Evolutionary conservation across 306 rosid genomes (phyloP).

Genomic region (Pachyrhizus erosus): DNA sequence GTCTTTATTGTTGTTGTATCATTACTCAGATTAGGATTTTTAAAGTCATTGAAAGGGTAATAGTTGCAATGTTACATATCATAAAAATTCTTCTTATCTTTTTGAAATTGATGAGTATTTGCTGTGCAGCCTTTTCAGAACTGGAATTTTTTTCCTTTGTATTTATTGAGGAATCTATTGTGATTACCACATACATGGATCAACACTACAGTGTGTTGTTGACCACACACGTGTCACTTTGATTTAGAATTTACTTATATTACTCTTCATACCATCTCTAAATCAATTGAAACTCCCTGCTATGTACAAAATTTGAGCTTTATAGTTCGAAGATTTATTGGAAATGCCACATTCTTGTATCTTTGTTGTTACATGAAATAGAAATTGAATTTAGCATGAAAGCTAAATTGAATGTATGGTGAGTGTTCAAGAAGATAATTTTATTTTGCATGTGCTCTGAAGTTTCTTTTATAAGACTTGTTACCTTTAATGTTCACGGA

Average conservation of each 20-base stretch:
- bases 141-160: not conserved
- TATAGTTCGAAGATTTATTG: not conserved
- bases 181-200: not conserved
- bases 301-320: conserved; percentile 1
- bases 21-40: conserved; percentile 18
- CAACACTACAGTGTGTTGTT: not conserved
- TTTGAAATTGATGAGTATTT: conserved; percentile 14
- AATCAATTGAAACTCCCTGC: not conserved
- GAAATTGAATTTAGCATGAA: conserved; percentile 17
- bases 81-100: conserved; percentile 10
- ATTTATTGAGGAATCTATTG: conserved; percentile 17
- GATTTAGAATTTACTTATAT: conserved; percentile 4
- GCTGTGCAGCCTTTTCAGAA: not conserved
- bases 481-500: conserved; percentile 4
- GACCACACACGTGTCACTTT: not conserved
- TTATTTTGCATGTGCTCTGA: conserved; percentile 12
- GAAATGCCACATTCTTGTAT: conserved; percentile 16
- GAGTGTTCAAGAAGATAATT: not conserved
- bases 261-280: not conserved
- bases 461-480: not conserved
- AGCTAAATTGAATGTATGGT: conserved; percentile 5
- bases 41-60: not conserved
- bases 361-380: conserved; percentile 17
- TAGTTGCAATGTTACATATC: not conserved
- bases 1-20: not conserved